These are phyloP conservation scores for Metarhizium anisopliae DNA, from an alignment of 2,329 filamentous ascomycete genomes.

Conservation along the genomic window DNA sequence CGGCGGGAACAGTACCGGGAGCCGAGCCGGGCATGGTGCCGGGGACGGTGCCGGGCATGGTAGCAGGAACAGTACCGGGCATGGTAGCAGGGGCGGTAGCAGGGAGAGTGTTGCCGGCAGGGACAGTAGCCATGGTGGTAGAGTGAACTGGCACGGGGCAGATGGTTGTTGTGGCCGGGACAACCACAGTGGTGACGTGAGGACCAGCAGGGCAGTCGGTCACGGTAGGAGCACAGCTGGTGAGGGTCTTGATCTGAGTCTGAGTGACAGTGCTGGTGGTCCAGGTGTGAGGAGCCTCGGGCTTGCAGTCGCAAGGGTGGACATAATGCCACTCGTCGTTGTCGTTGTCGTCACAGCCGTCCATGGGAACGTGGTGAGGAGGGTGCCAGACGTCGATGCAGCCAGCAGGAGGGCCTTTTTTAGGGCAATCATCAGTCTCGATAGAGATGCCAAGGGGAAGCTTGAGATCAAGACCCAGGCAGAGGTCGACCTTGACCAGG, in stretches of 20 bases:
- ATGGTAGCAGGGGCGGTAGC: constrained; percentile 3
- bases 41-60: background rate
- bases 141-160: constrained; percentile 30
- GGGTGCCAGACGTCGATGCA: constrained; percentile 27
- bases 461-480: constrained; percentile 11
- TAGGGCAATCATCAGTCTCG: constrained; percentile 13
- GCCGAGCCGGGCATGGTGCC: background rate
- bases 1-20: background rate
- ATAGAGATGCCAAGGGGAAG: constrained; percentile 9
- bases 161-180: constrained; percentile 32
- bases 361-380: constrained; percentile 26
- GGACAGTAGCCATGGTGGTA: constrained; percentile 4
- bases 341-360: constrained; percentile 23
- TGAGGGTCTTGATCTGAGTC: constrained; percentile 29
- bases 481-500: constrained; percentile 7
- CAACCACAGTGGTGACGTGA: constrained; percentile 24
- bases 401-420: constrained; percentile 14
- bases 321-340: constrained; percentile 27
- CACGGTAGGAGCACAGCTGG: constrained; percentile 27
- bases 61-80: background rate
- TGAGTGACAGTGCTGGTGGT: constrained; percentile 32
- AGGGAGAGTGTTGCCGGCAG: background rate
- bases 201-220: constrained; percentile 28
- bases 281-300: constrained; percentile 22
- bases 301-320: constrained; percentile 18